Evolutionary conservation across 1,284 basidiomycete genomes (phyloP).

Genomic region (Naganishia sp.): DNA sequence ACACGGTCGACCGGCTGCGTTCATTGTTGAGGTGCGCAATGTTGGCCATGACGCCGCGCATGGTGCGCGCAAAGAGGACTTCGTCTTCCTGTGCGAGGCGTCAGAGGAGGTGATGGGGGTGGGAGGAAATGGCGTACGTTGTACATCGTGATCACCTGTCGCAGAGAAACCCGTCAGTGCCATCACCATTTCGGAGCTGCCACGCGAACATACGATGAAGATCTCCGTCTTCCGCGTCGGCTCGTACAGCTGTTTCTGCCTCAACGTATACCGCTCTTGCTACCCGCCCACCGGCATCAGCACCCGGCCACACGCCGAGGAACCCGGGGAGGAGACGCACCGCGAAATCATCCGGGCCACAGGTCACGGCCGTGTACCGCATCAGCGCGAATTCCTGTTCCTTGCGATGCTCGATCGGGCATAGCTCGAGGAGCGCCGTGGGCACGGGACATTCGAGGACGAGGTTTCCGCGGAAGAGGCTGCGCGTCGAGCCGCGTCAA

Average conservation of each 20-base stretch:
- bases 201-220: conserved; percentile 59
- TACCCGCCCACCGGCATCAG: conserved; percentile 16
- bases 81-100: conserved; percentile 61
- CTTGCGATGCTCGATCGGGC: conserved; percentile 60
- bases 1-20: conserved; percentile 58
- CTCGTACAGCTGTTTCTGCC: conserved; percentile 72
- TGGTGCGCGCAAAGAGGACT: conserved; percentile 75
- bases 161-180: not conserved
- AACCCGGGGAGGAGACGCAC: conserved; percentile 37
- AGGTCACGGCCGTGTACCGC: conserved; percentile 90
- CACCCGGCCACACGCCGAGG: not conserved
- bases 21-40: conserved; percentile 46
- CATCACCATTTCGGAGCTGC: conserved; percentile 29
- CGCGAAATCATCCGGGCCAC: conserved; percentile 86
- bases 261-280: conserved; percentile 73
- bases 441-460: conserved; percentile 85
- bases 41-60: conserved; percentile 92
- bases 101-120: not conserved
- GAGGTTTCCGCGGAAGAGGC: conserved; percentile 86
- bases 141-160: conserved; percentile 71
- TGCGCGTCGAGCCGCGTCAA: conserved; percentile 39
- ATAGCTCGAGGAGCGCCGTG: conserved; percentile 77
- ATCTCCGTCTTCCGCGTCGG: conserved; percentile 74
- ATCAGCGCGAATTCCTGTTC: conserved; percentile 92
- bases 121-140: conserved; percentile 55